Conservation (phyloP, 2,329 filamentous ascomycete genomes). For the Annulohypoxylon truncatum region DNA sequence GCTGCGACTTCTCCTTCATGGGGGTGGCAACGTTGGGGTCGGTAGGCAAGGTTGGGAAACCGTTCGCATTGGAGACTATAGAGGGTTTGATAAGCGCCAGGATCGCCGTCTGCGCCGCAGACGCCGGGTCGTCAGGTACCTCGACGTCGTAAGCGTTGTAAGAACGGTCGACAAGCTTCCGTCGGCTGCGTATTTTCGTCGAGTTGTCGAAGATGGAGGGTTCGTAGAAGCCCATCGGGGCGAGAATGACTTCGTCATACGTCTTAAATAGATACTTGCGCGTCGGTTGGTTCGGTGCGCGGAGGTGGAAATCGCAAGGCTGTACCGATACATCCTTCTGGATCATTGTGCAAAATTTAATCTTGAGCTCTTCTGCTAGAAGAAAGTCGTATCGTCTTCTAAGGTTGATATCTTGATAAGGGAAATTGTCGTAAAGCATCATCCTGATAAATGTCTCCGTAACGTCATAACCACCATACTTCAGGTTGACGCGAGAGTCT, state of each 20-base stretch:
- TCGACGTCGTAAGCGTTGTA: conserved; percentile 94
- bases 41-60: conserved; percentile 54
- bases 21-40: conserved; percentile 67
- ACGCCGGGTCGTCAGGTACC: conserved; percentile 86
- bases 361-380: conserved; percentile 94
- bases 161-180: conserved; percentile 85
- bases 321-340: conserved; percentile 91
- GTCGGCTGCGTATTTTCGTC: conserved; percentile 80
- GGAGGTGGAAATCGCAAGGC: conserved; percentile 88
- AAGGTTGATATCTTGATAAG: conserved; percentile 94
- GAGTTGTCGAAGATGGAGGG: conserved; percentile 87
- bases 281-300: conserved; percentile 88
- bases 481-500: conserved; percentile 93
- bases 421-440: conserved; percentile 97
- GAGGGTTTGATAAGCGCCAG: conserved; percentile 71
- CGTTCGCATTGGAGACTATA: conserved; percentile 59
- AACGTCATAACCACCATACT: conserved; percentile 91
- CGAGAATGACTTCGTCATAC: conserved; percentile 95
- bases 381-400: conserved; percentile 90
- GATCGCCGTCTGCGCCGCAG: conserved; percentile 81
- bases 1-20: conserved; percentile 71
- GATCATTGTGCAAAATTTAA: conserved; percentile 90
- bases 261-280: conserved; percentile 96
- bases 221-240: conserved; percentile 93
- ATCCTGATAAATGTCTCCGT: conserved; percentile 97